phyloP scores from a whole-genome alignment of 768 basidiomycete genomes.

The Hortiboletus campestris region DNA sequence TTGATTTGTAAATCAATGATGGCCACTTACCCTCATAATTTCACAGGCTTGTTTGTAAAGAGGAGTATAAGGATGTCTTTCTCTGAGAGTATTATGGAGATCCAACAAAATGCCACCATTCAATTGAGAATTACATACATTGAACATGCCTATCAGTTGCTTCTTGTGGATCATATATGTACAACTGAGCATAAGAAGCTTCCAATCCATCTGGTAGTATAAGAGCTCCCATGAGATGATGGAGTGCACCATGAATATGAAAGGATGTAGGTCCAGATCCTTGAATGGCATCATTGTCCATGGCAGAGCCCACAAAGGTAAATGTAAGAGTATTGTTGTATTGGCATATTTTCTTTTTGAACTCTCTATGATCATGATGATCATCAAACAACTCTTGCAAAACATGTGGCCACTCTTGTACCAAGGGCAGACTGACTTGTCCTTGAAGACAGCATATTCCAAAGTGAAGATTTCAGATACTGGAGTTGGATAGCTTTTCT shows the following conservation, averaged over 20 bases:
- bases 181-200: constrained; percentile 41
- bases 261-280: constrained; percentile 18
- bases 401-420: constrained; percentile 13
- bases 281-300: not conserved
- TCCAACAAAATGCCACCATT: constrained; percentile 13
- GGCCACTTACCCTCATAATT: constrained; percentile 20
- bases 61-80: constrained; percentile 31
- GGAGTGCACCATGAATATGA: constrained; percentile 35
- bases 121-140: constrained; percentile 24
- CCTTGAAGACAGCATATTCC: constrained; percentile 30
- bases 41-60: constrained; percentile 35
- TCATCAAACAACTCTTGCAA: constrained; percentile 16
- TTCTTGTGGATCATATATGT: constrained; percentile 38
- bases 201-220: constrained; percentile 18
- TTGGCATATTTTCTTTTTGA: constrained; percentile 36
- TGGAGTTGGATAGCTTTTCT: constrained; percentile 8
- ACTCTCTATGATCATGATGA: constrained; percentile 8
- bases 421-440: constrained; percentile 23
- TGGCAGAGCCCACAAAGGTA: constrained; percentile 10
- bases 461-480: constrained; percentile 9
- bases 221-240: constrained; percentile 37
- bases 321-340: constrained; percentile 34
- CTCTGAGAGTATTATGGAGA: constrained; percentile 27
- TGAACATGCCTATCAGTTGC: constrained; percentile 31
- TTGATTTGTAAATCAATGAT: too few species aligned